Base-by-base conservation (phyloP, 768 basidiomycete species). In the Harrya chromipes region DNA sequence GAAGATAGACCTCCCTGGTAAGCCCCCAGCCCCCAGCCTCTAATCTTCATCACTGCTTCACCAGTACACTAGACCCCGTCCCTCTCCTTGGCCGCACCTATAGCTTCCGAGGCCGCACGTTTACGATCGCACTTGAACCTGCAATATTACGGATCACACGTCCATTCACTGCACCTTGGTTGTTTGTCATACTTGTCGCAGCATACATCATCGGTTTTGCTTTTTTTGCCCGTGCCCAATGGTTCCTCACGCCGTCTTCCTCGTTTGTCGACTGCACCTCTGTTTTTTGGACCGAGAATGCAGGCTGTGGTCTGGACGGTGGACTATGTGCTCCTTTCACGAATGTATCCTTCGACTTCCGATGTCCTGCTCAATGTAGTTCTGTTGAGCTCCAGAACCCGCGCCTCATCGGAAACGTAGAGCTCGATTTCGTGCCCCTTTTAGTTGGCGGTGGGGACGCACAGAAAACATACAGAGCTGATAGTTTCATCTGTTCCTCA, bases 391-490 rank as follows among this genome's bases (percentile, higher is more conserved):
- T 91, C 36, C 79, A 83, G 56, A 91, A 92, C 61, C 81, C 84
- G 14, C 75, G 88, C 43, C 80, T 87, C 0, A 76, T 94, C 21
- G 91, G 92, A 20, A 66, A 80, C 42, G 68, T 80, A 47, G 73
- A 84, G 53, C 74, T 84, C 31, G 80, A 79, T 40, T 88, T 81
- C 56, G 76, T 80, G 19, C 89, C 90, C 7, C 72, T 93, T 20
- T 74, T 94, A 40, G 85, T 94, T 2, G 91, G 92, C n/a, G 92
- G 92, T 16, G 89, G 90, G 3, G 90, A 91, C 68, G 53, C 53
- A 1, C 74, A 82, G 40, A 62, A 63, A 35, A 92, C 90, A 4
- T 94, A 93, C 60, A 78, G 92, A 60, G 89, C 83, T 2, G 92
- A 94, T 64, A 83, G 77, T 48, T 94, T 93, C 64, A 80, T 93